A percentile compares a stretch with the other conserved stretches of the same genome.
phyloP scores from a whole-genome alignment of 495 filamentous ascomycete genomes.

The Acidiella bohemica region DNA sequence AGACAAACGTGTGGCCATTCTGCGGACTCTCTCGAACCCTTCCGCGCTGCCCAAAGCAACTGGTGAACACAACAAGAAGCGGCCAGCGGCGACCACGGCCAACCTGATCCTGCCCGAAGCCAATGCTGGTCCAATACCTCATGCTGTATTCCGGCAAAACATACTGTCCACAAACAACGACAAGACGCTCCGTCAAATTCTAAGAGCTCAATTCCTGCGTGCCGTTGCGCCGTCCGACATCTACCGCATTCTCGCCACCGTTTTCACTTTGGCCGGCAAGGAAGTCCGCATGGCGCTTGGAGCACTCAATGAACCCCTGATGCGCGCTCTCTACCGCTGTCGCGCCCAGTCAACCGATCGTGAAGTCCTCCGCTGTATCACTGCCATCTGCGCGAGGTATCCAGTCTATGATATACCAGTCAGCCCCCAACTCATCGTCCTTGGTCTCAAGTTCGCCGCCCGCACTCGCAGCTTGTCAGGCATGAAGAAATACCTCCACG shows the following conservation, averaged over 20 bases:
- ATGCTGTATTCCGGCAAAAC: constrained; percentile 5
- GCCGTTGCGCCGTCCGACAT: constrained; percentile 16
- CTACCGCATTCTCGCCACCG: constrained; percentile 11
- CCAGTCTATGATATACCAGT: constrained; percentile 5
- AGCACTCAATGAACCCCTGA: constrained; percentile 13
- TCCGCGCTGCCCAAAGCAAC: too few species aligned
- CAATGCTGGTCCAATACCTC: constrained; percentile 3
- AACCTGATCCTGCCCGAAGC: background rate
- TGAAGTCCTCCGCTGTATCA: constrained; percentile 15
- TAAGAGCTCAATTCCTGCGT: constrained; percentile 15
- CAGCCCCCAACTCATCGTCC: constrained; percentile 6
- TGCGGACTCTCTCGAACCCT: constrained; percentile 13
- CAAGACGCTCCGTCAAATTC: constrained; percentile 12
- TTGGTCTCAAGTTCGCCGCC: constrained; percentile 21
- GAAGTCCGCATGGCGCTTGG: background rate
- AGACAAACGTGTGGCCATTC: constrained; percentile 7
- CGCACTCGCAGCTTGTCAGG: constrained; percentile 8
- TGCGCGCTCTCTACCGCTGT: constrained; percentile 18
- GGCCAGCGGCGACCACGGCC: background rate
- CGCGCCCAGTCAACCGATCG: constrained; percentile 11
- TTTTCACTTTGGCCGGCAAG: constrained; percentile 7
- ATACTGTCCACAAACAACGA: background rate
- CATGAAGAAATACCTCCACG: constrained; percentile 21
- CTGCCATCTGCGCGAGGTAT: constrained; percentile 15
- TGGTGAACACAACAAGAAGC: constrained; percentile 5